Conservation (phyloP, 148 eudicot species). For the Bassia scoparia region DNA sequence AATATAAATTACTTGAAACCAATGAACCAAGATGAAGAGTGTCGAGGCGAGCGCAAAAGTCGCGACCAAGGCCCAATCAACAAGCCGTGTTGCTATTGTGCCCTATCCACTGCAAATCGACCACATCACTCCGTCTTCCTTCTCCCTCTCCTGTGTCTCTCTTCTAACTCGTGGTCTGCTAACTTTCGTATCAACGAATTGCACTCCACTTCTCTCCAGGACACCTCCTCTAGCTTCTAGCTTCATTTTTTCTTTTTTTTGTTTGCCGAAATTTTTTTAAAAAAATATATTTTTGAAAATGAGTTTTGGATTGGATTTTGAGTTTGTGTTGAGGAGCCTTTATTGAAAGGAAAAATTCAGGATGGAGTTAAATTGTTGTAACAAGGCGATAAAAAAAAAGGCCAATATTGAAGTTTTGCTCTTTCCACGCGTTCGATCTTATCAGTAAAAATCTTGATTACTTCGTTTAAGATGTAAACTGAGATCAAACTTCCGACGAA, state of each 20-base stretch:
- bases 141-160: constrained; percentile 67
- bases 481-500: too few relatives aligned
- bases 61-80: constrained; percentile 72
- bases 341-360: too few relatives aligned
- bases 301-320: too few relatives aligned
- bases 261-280: neutral
- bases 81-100: constrained; percentile 85
- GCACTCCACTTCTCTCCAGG: constrained; percentile 54
- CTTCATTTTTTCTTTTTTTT: constrained; percentile 28
- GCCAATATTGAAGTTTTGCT: too few relatives aligned
- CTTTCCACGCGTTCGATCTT: too few relatives aligned
- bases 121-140: constrained; percentile 62
- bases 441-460: too few relatives aligned
- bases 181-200: constrained; percentile 47
- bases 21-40: constrained; percentile 72
- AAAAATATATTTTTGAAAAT: too few relatives aligned
- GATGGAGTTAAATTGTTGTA: too few relatives aligned
- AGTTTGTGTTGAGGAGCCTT: too few relatives aligned
- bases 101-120: constrained; percentile 80
- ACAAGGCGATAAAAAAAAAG: too few relatives aligned
- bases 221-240: constrained; percentile 49
- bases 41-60: constrained; percentile 55
- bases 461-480: too few relatives aligned
- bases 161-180: constrained; percentile 14
- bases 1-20: constrained; percentile 51